Conservation (phyloP, 768 basidiomycete species). For the Myochromella boudieri region DNA sequence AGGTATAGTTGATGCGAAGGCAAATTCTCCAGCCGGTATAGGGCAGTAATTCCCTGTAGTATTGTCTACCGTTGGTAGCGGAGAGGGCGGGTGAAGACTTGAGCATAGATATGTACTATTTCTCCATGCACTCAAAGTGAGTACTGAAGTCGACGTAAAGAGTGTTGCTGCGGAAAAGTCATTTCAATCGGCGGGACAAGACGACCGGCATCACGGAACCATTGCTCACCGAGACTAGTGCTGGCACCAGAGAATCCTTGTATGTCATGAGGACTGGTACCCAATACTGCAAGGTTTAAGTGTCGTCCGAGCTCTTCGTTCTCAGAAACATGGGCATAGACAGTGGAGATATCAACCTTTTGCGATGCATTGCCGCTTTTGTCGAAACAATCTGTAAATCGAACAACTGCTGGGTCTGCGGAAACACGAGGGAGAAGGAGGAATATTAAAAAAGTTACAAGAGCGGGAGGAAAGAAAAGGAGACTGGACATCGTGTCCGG, state of each 20-base stretch:
- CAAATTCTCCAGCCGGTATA: constrained; percentile 75
- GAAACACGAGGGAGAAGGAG: constrained; percentile 23
- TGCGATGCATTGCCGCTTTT: constrained; percentile 39
- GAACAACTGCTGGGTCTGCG: constrained; percentile 61
- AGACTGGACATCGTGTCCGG: constrained; percentile 24
- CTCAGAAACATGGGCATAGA: constrained; percentile 70
- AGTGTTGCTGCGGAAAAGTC: constrained; percentile 63
- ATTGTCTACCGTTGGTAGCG: constrained; percentile 50
- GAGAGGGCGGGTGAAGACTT: constrained; percentile 76
- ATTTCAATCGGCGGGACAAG: constrained; percentile 14
- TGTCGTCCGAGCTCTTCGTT: constrained; percentile 39
- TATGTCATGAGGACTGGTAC: constrained; percentile 58
- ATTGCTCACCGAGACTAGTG: constrained; percentile 62
- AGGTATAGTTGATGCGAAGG: constrained; percentile 73
- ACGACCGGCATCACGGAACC: constrained; percentile 7
- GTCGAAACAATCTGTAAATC: constrained; percentile 70
- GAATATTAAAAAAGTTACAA: constrained; percentile 24
- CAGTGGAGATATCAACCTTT: constrained; percentile 65
- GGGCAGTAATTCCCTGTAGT: constrained; percentile 65
- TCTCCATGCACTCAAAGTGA: constrained; percentile 73
- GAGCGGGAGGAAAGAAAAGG: constrained; percentile 13
- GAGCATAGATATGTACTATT: constrained; percentile 77
- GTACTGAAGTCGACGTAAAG: constrained; percentile 77
- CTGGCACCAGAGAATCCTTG: constrained; percentile 58
- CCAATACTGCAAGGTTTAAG: constrained; percentile 75